phyloP scores from a whole-genome alignment of 2,329 filamentous ascomycete genomes.

The Pseudogymnoascus sp. region DNA sequence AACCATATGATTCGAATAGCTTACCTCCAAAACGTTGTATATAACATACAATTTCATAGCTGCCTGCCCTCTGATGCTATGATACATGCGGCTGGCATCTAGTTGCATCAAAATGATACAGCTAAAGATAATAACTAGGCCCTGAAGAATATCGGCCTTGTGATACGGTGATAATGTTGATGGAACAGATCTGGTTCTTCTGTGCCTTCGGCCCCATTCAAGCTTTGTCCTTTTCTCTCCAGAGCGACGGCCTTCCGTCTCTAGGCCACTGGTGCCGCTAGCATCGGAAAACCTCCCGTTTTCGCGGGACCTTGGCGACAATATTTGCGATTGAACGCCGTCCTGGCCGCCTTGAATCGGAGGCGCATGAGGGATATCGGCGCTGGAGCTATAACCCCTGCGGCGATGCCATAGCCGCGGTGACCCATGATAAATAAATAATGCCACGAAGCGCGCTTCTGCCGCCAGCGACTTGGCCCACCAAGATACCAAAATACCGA shows the following conservation, averaged over 20 bases:
- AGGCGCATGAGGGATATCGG: conserved; percentile 14
- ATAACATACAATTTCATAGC: conserved; percentile 99
- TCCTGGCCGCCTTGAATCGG: background rate
- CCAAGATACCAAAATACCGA: conserved; percentile 69
- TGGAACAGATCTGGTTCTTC: conserved; percentile 73
- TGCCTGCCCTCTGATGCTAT: conserved; percentile 90
- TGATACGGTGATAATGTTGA: conserved; percentile 80
- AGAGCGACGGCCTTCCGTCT: conserved; percentile 16
- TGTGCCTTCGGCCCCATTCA: conserved; percentile 44
- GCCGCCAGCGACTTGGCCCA: conserved; percentile 66
- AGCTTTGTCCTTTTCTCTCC: conserved; percentile 23
- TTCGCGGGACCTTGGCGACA: background rate
- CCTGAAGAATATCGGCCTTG: conserved; percentile 92
- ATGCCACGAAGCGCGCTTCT: conserved; percentile 64
- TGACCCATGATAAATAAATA: conserved; percentile 72
- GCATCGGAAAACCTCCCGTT: background rate
- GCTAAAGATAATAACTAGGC: conserved; percentile 77
- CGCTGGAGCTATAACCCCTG: conserved; percentile 41
- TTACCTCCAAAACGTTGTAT: conserved; percentile 87
- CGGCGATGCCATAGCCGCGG: conserved; percentile 65
- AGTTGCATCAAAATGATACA: conserved; percentile 81
- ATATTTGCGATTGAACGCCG: background rate
- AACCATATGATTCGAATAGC: conserved; percentile 12
- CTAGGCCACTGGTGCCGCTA: conserved; percentile 12
- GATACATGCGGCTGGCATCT: conserved; percentile 96